Evolutionary conservation across 805 yeast genomes (phyloP), one percentile per base, ranked within the genome.

Genomic region (Scheffersomyces coipomensis): DNA sequence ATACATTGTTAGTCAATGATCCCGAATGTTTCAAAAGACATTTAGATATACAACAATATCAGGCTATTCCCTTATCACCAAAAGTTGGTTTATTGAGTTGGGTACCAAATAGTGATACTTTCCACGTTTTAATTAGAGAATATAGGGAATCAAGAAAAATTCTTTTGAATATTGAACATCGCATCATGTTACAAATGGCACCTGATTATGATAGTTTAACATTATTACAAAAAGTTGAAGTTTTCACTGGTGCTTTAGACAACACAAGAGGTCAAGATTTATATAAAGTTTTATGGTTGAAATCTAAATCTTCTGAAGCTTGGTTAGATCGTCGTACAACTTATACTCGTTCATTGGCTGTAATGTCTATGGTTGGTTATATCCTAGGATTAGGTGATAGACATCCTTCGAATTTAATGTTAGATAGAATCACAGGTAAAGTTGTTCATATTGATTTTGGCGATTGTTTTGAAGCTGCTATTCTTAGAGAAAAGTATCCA

Each of bases 281-380:
- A 49, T 91, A 93, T 65, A 85, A 91, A 49, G 97, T 95, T 3
- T 68, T 95, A 51, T 93, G 99, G 99, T 75, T 93, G 49, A 93
- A 93, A 67, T 87, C 96, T 34, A 81, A 93, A 48, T 88, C 97
- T 0, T 88, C 97, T 0, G 99, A 93, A 62, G 89, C 97, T 0
- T 93, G 99, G 99, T 71, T 93, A 29, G 98, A 93, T 57, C 79
- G 99, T 52, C 81, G 99, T 59, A 91, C 97, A 0, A 90, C 96
- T 1, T 93, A 93, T 56, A 91, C 98, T 0, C 74, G 99, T 41
- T 93, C 98, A 0, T 71, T 93, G 47, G 99, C 99, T 0, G 97
- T 88, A 4, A 95, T 93, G 98, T 91, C 98, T 0, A 93, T 93
- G 97, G 96, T 85, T 31, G 99, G 99, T 1, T 93, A 93, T 60